Evolutionary conservation across 2,329 filamentous ascomycete species (phyloP).

Genomic region (Magnaporthiopsis rhizophila): DNA sequence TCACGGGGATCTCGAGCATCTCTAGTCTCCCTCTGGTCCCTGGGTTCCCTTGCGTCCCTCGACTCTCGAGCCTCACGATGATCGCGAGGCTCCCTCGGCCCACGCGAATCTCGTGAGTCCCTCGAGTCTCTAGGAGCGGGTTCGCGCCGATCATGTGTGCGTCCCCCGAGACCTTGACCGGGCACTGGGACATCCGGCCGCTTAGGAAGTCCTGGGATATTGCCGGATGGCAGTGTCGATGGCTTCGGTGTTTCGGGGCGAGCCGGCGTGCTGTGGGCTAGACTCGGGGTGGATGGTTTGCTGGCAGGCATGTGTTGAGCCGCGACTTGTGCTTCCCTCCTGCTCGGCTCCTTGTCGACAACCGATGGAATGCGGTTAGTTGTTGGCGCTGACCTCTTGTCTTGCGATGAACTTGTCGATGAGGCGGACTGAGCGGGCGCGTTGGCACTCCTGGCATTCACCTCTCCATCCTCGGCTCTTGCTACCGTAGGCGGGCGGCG

Average conservation of each 20-base stretch:
- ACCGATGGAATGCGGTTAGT: slow-evolving; percentile 9
- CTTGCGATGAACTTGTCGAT: slow-evolving; percentile 17
- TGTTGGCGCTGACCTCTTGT: slow-evolving; percentile 12
- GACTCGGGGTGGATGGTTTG: slow-evolving; percentile 21
- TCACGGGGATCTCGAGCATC: slow-evolving; percentile 24
- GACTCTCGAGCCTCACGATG: slow-evolving; percentile 29
- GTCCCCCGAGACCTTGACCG: slow-evolving; percentile 18
- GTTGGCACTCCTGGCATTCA: slow-evolving; percentile 43
- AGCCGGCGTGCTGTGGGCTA: slow-evolving; percentile 11
- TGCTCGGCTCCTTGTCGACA: slow-evolving; percentile 16
- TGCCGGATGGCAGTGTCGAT: slow-evolving; percentile 20
- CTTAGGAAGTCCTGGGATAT: slow-evolving; percentile 21
- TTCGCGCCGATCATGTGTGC: slow-evolving; percentile 14
- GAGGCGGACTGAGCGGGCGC: slow-evolving; percentile 9
- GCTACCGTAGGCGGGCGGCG: slow-evolving; percentile 16
- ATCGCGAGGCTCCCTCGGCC: slow-evolving; percentile 25
- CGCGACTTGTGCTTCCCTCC: slow-evolving; percentile 12
- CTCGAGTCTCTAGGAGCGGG: slow-evolving; percentile 18
- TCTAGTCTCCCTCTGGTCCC: slow-evolving; percentile 29
- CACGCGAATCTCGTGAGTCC: slow-evolving; percentile 25
- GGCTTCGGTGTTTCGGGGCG: slow-evolving; percentile 26
- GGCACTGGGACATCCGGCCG: slow-evolving; percentile 18
- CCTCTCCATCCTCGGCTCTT: slow-evolving; percentile 66
- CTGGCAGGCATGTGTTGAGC: slow-evolving; percentile 13
- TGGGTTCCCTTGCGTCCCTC: slow-evolving; percentile 24